These are phyloP conservation scores for Toxoplasma gondii DNA, from an alignment of 169 alveolate genomes.

Conservation along the genomic window DNA sequence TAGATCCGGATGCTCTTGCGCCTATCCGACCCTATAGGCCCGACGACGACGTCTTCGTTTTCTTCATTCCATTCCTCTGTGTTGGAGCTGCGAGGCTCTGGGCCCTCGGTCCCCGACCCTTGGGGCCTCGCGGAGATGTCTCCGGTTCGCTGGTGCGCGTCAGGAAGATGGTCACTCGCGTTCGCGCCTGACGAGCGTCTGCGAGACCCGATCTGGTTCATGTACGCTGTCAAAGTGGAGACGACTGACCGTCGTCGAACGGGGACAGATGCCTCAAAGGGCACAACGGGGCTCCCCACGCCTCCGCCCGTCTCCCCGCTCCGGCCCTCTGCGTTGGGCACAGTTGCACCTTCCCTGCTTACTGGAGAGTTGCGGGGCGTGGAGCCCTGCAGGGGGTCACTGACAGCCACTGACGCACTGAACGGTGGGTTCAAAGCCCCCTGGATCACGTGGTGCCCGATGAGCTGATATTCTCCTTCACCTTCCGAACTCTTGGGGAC, in stretches of 20 bases:
- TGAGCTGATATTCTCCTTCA: neutral
- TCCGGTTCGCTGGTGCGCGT: too few relatives aligned
- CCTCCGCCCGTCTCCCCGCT: neutral
- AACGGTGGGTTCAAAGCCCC: neutral
- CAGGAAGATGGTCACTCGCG: neutral
- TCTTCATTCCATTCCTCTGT: neutral
- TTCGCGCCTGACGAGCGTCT: neutral
- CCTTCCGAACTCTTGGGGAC: neutral
- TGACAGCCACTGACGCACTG: neutral
- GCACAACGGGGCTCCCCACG: neutral
- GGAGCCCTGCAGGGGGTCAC: neutral
- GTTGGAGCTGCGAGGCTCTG: neutral
- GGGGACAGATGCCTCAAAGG: neutral
- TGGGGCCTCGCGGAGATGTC: too few relatives aligned
- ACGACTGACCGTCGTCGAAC: neutral
- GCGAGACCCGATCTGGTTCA: neutral
- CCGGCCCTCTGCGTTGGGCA: neutral
- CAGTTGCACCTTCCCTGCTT: too few relatives aligned
- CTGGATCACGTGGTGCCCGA: neutral
- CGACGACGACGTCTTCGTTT: neutral
- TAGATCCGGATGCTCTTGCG: slow-evolving; percentile 48
- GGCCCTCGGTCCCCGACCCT: neutral
- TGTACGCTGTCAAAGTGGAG: neutral
- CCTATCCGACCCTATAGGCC: slow-evolving; percentile 54
- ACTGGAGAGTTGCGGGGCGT: too few relatives aligned